Conservation (phyloP, 768 basidiomycete genomes). For the Tricholoma sp. region DNA sequence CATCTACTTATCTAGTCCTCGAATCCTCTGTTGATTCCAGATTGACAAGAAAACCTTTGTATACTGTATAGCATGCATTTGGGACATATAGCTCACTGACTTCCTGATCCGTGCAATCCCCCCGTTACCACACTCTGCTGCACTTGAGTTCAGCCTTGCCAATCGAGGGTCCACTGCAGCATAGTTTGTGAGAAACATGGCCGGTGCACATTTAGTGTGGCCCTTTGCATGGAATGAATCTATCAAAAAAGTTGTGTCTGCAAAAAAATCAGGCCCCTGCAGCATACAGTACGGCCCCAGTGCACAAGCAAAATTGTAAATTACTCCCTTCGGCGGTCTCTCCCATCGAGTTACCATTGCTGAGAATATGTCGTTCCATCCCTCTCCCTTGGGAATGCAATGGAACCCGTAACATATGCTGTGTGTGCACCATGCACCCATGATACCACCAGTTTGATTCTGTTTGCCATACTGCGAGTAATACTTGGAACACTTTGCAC, state of each 20-base stretch:
- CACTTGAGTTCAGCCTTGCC: conserved; percentile 25
- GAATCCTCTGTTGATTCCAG: conserved; percentile 8
- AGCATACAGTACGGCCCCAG: conserved; percentile 22
- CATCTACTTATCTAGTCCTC: neutral
- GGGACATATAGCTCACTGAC: conserved; percentile 24
- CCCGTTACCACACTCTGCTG: conserved; percentile 30
- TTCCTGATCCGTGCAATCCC: conserved; percentile 18
- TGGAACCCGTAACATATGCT: conserved; percentile 19
- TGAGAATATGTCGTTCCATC: conserved; percentile 12
- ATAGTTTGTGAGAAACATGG: conserved; percentile 24
- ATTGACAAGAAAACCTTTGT: conserved; percentile 17
- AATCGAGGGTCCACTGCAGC: conserved; percentile 21
- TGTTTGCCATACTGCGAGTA: neutral
- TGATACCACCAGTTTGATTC: conserved; percentile 12
- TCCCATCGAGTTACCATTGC: conserved; percentile 22
- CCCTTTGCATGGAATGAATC: conserved; percentile 29
- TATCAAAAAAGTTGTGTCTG: conserved; percentile 27
- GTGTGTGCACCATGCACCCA: conserved; percentile 16
- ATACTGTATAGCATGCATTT: conserved; percentile 17
- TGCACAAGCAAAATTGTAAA: conserved; percentile 30
- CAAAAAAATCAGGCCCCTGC: conserved; percentile 23
- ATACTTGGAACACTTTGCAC: conserved; percentile 1
- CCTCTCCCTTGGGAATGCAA: conserved; percentile 14
- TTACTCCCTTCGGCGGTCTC: conserved; percentile 20
- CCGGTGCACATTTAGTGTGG: conserved; percentile 27